Evolutionary conservation across 2,329 filamentous ascomycete species (phyloP), one percentile per base, ranked within the genome.

Genomic region (Tolypocladium cylindrosporum): DNA sequence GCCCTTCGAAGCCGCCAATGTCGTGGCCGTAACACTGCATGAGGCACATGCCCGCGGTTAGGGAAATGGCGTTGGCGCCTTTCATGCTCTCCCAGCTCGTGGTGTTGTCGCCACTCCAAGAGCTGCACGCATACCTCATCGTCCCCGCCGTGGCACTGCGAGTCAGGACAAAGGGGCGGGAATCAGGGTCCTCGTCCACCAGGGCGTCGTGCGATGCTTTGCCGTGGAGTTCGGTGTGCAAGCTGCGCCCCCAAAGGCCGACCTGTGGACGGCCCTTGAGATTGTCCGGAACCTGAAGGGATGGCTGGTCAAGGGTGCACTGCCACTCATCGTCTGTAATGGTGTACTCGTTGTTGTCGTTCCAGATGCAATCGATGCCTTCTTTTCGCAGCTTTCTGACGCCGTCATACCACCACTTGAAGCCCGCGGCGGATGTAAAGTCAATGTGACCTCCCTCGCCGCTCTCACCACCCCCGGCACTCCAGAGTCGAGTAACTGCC

Each of bases 281-380:
- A 1, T 65, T 61, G 19, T 72, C 67, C 74, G 72, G 1, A 76
- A 63, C 0, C 69, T 62, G 2, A 78, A 67, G 1, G 71, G 72
- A 1, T 64, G 61, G 37, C 60, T 60, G 1, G 84, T 77, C 0
- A 89, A 73, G 0, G 82, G 80, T 19, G 55, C 84, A 80, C 58
- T 82, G 72, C 87, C 87, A 90, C 31, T 80, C 75, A 59, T 90
- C 87, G 60, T 82, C 77, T 0, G 84, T 79, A 3, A 88, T 77
- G 0, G 83, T 85, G 68, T 89, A 90, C 68, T 90, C 87, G 63
- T 90, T 90, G 70, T 90, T 90, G 67, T 90, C 87, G 62, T 90
- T 90, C 87, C 88, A 90, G 73, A 90, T 89, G 54, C 80, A 86
- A 62, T 89, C 86, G 58, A 90, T 86, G 1, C 87, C 87, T 10